These are phyloP conservation scores for Cymbopogon flexuosus DNA, from an alignment of 202 grass and related monocot genomes.

Conservation along the genomic window DNA sequence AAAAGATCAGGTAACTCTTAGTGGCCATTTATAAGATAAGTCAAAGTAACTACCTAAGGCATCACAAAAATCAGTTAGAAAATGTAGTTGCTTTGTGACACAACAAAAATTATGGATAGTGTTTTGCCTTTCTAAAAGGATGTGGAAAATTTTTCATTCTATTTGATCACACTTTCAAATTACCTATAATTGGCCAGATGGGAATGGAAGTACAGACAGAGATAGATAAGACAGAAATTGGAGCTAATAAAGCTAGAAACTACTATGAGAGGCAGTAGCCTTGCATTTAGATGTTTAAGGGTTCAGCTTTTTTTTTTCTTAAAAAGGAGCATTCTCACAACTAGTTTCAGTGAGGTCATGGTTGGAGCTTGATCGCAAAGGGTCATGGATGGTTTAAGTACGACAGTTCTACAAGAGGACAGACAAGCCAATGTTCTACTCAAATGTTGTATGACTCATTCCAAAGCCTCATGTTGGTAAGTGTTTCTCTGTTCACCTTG, in stretches of 20 bases:
- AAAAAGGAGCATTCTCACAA: neutral
- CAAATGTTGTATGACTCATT: neutral
- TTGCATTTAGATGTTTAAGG: neutral
- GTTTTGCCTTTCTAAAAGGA: neutral
- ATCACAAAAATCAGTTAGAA: neutral
- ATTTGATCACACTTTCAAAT: neutral
- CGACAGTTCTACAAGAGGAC: neutral
- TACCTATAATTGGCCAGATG: neutral
- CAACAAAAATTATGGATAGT: neutral
- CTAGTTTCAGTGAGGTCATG: neutral
- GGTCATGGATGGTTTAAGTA: neutral
- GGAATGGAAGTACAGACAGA: neutral
- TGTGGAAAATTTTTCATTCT: neutral
- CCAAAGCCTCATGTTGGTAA: neutral
- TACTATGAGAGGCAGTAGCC: neutral
- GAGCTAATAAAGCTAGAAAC: neutral
- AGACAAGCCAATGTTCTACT: neutral
- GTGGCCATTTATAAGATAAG: neutral
- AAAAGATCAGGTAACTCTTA: neutral
- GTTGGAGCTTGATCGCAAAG: neutral
- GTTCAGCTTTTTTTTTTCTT: neutral
- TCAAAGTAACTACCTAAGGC: neutral
- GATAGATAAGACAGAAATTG: neutral
- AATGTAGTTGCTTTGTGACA: neutral
- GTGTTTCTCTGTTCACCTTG: slow-evolving; percentile 51